phyloP scores from a whole-genome alignment of 805 yeast genomes.

The Barnettozyma californica region DNA sequence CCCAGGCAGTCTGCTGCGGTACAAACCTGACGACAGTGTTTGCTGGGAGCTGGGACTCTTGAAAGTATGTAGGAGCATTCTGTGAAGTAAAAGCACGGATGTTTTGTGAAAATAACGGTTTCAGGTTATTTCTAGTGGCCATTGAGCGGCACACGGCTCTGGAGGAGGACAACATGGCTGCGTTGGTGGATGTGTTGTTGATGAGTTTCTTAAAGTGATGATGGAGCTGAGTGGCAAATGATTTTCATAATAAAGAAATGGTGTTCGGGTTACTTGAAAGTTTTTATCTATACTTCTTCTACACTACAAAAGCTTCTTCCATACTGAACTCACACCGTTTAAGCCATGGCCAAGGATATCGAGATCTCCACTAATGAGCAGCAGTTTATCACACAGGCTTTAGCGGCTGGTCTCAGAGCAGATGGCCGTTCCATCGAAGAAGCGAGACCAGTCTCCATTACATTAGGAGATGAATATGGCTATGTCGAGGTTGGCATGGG shows the following conservation, averaged over 20 bases:
- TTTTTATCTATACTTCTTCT: no score
- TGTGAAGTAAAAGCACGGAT: neutral
- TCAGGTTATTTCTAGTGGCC: neutral
- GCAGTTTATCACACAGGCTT: constrained; percentile 54
- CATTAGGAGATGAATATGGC: constrained; percentile 69
- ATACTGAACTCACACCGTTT: neutral
- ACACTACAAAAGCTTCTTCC: neutral
- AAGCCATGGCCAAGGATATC: constrained; percentile 51
- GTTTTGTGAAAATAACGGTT: neutral
- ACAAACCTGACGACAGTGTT: constrained; percentile 74
- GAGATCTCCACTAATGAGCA: constrained; percentile 62
- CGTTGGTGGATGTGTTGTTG: neutral
- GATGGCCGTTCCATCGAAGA: constrained; percentile 67
- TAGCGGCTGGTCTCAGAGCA: constrained; percentile 55
- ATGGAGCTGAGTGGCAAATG: neutral
- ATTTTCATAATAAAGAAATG: neutral
- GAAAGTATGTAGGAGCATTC: constrained; percentile 44
- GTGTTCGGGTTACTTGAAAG: neutral
- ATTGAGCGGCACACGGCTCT: neutral
- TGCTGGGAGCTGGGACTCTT: constrained; percentile 59
- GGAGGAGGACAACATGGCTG: neutral
- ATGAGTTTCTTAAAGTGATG: neutral
- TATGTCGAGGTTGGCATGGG: constrained; percentile 78
- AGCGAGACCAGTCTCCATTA: constrained; percentile 59
- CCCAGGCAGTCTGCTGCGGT: constrained; percentile 89